Evolutionary conservation across 352 stramenopile species (phyloP), one percentile per base, ranked within the genome.

Genomic region (Globisporangium lucens): DNA sequence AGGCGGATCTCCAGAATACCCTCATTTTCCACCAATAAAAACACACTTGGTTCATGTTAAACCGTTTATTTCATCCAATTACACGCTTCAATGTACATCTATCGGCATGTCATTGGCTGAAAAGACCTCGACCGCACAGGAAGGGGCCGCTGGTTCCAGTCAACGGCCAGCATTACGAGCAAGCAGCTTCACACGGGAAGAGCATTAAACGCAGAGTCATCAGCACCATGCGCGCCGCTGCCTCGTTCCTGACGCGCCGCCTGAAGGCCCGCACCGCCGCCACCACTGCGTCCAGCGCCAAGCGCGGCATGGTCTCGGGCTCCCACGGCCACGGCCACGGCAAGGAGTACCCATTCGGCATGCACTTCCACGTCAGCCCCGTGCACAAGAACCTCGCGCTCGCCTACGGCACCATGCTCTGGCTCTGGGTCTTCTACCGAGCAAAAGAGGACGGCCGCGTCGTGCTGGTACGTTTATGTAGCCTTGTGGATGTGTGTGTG

Each of bases 361-460:
- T 95, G 87, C 87, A 95, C 76, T 95, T 95, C 74, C 89, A 97
- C 68, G 89, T 97, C 65, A 90, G 80, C 72, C 80, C 85, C 22
- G 79, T 93, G 67, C 86, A 97, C 84, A 95, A 95, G 78, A 91
- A 94, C 75, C 72, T 95, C 57, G 89, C 73, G 57, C 73, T 91
- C 63, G 86, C 85, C n/a, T 94, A 96, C 72, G 88, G 87, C 76
- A 94, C 85, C 38, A 90, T 97, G 81, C 83, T 93, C 49, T 97
- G 89, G 89, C 82, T 97, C 62, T 97, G 89, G 89, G 74, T 97
- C 72, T 96, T 97, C 75, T 96, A 82, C 70, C 84, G 89, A 53
- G 85, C 87, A 77, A 97, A 96, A 78, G 67, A 97, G 71, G 89
- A 97, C 70, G 89, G 89, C 62, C 78, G 78, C 59, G 85, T 78